phyloP scores from a whole-genome alignment of 2,329 filamentous ascomycete genomes.

The Rutstroemia sydowiana region DNA sequence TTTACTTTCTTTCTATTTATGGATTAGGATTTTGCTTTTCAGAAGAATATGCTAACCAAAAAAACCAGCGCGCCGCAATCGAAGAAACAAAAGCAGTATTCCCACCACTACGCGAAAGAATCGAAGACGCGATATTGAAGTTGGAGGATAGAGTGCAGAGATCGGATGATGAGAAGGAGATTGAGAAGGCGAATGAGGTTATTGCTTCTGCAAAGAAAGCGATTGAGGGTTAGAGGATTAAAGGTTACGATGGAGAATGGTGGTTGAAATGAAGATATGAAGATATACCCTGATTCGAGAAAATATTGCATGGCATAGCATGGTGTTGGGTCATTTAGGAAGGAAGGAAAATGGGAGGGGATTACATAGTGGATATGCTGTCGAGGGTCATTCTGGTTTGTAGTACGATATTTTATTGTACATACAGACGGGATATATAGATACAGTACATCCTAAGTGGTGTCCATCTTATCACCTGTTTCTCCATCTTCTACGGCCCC shows the following conservation, averaged over 20 bases:
- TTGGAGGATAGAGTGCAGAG: conserved; percentile 69
- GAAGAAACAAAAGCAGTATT: conserved; percentile 84
- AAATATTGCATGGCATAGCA: too few species aligned
- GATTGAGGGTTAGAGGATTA: neutral
- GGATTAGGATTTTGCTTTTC: too few species aligned
- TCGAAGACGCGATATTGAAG: conserved; percentile 62
- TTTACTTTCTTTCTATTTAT: too few species aligned
- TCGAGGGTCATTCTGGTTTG: too few species aligned
- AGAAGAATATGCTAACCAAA: too few species aligned
- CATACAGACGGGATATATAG: conserved; percentile 10
- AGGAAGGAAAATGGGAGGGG: conserved; percentile 14
- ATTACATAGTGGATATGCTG: too few species aligned
- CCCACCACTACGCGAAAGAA: conserved; percentile 61
- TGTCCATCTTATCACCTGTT: conserved; percentile 59
- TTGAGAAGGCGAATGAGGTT: conserved; percentile 42
- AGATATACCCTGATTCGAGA: too few species aligned
- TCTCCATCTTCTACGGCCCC: conserved; percentile 33
- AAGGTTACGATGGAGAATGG: neutral
- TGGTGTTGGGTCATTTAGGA: too few species aligned
- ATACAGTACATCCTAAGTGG: conserved; percentile 29
- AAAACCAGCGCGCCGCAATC: conserved; percentile 43
- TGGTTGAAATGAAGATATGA: too few species aligned
- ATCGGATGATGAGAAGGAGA: conserved; percentile 43
- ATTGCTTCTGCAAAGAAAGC: conserved; percentile 41
- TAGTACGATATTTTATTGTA: conserved; percentile 25